Percentiles rank a stretch among this genome's conserved stretches.
phyloP scores from a whole-genome alignment of 306 rosid genomes.

The Gleditsia sinensis region DNA sequence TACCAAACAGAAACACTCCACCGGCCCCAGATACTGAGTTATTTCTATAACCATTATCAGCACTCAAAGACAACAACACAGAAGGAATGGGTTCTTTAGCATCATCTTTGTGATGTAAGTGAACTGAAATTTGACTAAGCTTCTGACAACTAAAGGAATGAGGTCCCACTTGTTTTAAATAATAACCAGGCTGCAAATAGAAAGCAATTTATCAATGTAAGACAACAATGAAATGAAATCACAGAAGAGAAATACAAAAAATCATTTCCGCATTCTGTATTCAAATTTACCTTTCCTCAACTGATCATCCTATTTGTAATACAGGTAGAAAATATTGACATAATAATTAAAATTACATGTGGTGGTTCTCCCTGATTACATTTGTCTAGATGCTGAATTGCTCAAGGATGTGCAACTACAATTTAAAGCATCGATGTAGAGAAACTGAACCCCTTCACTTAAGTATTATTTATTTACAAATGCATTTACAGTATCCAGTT shows the following conservation, averaged over 20 bases:
- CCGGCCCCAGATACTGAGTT: slow-evolving; percentile 83
- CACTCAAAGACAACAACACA: slow-evolving; percentile 90
- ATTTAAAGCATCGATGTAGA: slow-evolving; percentile 16
- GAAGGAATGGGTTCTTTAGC: slow-evolving; percentile 78
- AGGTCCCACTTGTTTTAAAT: slow-evolving; percentile 76
- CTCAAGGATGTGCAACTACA: slow-evolving; percentile 13
- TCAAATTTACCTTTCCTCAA: slow-evolving; percentile 5
- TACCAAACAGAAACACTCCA: slow-evolving; percentile 73
- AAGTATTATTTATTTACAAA: slow-evolving; percentile 8
- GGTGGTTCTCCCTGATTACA: slow-evolving; percentile 5
- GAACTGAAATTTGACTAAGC: slow-evolving; percentile 90
- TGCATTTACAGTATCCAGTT: slow-evolving; percentile 4
- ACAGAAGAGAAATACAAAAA: not conserved
- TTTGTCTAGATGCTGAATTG: not conserved
- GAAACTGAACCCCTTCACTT: slow-evolving; percentile 30
- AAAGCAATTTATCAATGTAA: slow-evolving; percentile 23
- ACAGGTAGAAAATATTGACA: slow-evolving; percentile 1
- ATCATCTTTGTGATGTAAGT: slow-evolving; percentile 68
- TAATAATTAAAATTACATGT: slow-evolving; percentile 13
- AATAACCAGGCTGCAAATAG: slow-evolving; percentile 81
- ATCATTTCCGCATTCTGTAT: slow-evolving; percentile 10
- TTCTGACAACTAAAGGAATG: slow-evolving; percentile 91
- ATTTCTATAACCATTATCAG: slow-evolving; percentile 93
- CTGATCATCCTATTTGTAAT: not conserved
- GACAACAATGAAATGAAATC: slow-evolving; percentile 34